Base-by-base conservation (phyloP, 352 stramenopile species). In the Elongisporangium senticosum region DNA sequence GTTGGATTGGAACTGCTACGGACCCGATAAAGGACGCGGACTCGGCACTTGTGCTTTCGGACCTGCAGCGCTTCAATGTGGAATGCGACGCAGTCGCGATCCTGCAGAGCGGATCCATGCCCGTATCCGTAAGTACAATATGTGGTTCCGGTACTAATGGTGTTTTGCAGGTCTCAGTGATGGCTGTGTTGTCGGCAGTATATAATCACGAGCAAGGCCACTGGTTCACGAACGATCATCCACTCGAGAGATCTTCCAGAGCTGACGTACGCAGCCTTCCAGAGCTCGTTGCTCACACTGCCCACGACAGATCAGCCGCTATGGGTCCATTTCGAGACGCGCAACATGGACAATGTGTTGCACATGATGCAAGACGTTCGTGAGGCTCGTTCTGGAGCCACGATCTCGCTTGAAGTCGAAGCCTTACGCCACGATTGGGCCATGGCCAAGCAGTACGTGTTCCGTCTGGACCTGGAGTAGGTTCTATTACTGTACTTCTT, bases 241-340 rank as follows among this genome's bases (percentile, higher is more conserved):
- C 83, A 92, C 63, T 81, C 72, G 19, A 74, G 77, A 1, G 70
- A 76, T 17, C 72, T 89, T 4, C 69, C 74, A 0, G 83, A 92
- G 61, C 65, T 92, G 49, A 67, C n/a, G 1, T 63, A 62, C 28
- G 61, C 72, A 26, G 56, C 69, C 2, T 92, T 92, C 61, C 54
- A 58, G 4, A 72, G 53, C 15, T 72, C 7, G 11, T 67, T 23
- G 21, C 59, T 53, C 19, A 43, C 19, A 28, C 64, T 7, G 24
- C 49, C n/a, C n/a, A n/a, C 62, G 22, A 53, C 15, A 54, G 5
- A 48, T 20, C 13, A 40, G 10, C 59, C 62, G 1, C 51, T 72
- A 19, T 90, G 78, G 80, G 61, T 87, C 40, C 80, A 90, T 60
- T 92, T 89, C 50, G 78, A 92, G 69, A 77, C 80, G 19, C 78